Conservation (phyloP, 2,329 filamentous ascomycete genomes). For the Aspergillus fructus region DNA sequence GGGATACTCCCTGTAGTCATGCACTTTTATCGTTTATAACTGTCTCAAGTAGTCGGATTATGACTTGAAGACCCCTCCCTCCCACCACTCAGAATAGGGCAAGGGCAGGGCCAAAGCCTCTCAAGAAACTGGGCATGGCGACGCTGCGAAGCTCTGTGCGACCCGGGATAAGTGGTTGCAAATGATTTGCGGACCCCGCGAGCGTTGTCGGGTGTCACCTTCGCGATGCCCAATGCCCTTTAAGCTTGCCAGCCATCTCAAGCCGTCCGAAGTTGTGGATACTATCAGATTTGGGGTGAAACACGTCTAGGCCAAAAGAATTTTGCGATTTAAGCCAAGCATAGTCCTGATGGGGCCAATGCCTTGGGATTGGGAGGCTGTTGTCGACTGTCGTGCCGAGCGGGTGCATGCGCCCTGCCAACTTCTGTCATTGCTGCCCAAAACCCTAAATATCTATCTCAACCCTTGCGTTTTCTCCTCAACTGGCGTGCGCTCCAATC, state of each 20-base stretch:
- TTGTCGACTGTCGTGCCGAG: constrained; percentile 9
- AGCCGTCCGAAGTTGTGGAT: constrained; percentile 1
- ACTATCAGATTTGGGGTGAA: neutral
- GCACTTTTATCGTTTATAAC: neutral
- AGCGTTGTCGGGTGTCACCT: neutral
- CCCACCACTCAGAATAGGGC: neutral
- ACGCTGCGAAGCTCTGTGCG: neutral
- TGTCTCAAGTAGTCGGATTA: neutral
- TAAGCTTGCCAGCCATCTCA: constrained; percentile 3
- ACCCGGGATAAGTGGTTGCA: neutral
- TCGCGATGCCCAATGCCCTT: constrained; percentile 2
- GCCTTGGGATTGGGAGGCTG: constrained; percentile 10
- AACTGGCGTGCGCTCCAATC: constrained; percentile 13
- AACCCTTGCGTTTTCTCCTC: constrained; percentile 17
- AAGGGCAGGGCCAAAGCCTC: neutral
- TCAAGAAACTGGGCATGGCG: neutral
- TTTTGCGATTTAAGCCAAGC: constrained; percentile 5
- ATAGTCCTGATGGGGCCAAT: constrained; percentile 15
- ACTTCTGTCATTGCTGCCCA: constrained; percentile 25
- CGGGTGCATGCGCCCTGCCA: constrained; percentile 22
- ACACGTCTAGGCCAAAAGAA: constrained; percentile 2
- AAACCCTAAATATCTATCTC: constrained; percentile 18
- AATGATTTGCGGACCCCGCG: neutral
- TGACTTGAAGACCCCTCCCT: neutral
- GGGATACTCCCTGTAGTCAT: neutral